A percentile compares a stretch with the other conserved stretches of the same genome.
These are phyloP conservation scores for Trametes punicea DNA, from an alignment of 768 basidiomycete species.

Conservation along the genomic window DNA sequence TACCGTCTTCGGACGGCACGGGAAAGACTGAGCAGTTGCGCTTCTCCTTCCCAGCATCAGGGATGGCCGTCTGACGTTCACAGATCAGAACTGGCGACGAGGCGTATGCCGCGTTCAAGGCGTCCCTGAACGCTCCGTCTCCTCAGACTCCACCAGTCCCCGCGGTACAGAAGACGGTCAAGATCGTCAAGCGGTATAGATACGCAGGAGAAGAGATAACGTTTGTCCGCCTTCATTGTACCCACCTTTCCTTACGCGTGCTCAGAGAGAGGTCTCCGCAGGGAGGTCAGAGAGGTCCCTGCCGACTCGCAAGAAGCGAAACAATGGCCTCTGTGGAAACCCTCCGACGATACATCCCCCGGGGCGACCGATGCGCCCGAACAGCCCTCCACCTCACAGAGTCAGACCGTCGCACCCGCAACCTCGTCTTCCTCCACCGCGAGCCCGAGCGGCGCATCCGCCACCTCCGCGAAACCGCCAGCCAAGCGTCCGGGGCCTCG, in stretches of 20 bases:
- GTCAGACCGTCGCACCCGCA: conserved; percentile 10
- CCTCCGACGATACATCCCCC: conserved; percentile 16
- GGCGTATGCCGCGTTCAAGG: conserved; percentile 69
- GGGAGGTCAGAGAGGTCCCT: conserved; percentile 70
- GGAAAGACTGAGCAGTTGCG: conserved; percentile 43
- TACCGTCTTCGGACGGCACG: conserved; percentile 31
- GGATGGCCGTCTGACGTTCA: conserved; percentile 5
- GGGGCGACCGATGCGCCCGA: neutral
- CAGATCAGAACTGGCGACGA: conserved; percentile 52
- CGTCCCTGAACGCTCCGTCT: conserved; percentile 44
- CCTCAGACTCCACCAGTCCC: conserved; percentile 9
- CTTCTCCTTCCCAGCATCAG: neutral
- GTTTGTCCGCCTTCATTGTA: conserved; percentile 42
- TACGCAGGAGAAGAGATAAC: conserved; percentile 76
- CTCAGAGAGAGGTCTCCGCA: conserved; percentile 33
- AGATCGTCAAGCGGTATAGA: conserved; percentile 63
- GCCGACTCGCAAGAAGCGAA: conserved; percentile 73
- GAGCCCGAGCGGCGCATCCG: neutral
- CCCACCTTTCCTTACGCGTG: neutral
- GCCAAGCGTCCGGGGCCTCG: conserved; percentile 59
- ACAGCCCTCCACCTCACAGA: neutral
- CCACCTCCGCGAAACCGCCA: conserved; percentile 15
- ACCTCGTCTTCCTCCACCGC: neutral
- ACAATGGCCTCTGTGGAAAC: conserved; percentile 63
- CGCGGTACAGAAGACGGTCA: conserved; percentile 40